Percentiles rank a stretch among this genome's conserved stretches.
phyloP scores from a whole-genome alignment of 73 alveolate species.

The Paramecium biaurelia region DNA sequence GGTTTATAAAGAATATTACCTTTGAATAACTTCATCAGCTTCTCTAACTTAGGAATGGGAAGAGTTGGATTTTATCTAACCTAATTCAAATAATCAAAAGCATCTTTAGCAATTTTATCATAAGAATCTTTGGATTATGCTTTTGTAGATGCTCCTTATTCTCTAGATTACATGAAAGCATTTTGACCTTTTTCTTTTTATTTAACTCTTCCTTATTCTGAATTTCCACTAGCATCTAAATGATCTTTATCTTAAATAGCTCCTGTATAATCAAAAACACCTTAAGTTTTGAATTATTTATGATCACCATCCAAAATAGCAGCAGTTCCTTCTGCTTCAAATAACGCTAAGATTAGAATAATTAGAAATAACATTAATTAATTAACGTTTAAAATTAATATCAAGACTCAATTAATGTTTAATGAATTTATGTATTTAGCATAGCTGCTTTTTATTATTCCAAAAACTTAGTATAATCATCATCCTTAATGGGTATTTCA shows the following conservation, averaged over 20 bases:
- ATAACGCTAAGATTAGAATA: neutral
- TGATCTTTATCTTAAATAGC: neutral
- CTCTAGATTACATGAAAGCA: neutral
- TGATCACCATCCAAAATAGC: slow-evolving; percentile 65
- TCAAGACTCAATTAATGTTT: slow-evolving; percentile 4
- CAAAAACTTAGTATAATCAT: neutral
- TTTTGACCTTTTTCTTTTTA: neutral
- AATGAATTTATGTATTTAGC: neutral
- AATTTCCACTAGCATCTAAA: neutral
- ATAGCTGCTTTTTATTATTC: neutral
- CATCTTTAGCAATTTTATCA: slow-evolving; percentile 16
- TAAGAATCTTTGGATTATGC: neutral
- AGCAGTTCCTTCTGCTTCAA: slow-evolving; percentile 34
- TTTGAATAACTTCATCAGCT: neutral
- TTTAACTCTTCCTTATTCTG: neutral
- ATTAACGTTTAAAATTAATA: neutral
- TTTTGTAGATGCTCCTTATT: neutral
- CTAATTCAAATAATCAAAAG: slow-evolving; percentile 13
- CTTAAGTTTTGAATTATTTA: slow-evolving; percentile 39
- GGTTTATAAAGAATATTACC: neutral
- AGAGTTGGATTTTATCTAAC: slow-evolving; percentile 36
- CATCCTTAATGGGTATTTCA: neutral
- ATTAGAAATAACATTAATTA: neutral
- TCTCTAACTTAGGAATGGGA: neutral
- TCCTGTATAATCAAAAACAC: slow-evolving; percentile 66